Conservation (phyloP, 129 eudicot species). For the Gnaphalium uliginosum region DNA sequence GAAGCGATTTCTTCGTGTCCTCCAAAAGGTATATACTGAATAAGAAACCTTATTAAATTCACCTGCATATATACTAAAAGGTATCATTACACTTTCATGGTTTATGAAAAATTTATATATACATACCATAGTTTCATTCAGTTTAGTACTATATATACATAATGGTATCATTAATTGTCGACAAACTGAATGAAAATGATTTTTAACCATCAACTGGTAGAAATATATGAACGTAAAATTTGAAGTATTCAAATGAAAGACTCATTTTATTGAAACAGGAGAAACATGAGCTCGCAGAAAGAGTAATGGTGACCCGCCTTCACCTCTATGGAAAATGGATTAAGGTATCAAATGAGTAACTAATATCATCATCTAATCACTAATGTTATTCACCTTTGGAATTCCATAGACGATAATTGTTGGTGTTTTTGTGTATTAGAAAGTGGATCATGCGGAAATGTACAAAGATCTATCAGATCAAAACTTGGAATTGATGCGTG, state of each 20-base stretch:
- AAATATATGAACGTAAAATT: too few species aligned
- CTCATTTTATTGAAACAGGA: slow-evolving; percentile 45
- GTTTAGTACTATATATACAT: background rate
- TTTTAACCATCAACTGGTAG: too few species aligned
- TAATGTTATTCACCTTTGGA: background rate
- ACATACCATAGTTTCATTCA: background rate
- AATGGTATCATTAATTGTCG: too few species aligned
- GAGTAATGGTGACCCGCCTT: slow-evolving; percentile 95
- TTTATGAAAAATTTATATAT: background rate
- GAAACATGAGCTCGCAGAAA: slow-evolving; percentile 86
- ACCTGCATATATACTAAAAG: background rate
- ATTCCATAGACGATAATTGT: background rate
- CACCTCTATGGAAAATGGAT: slow-evolving; percentile 91
- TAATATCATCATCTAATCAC: background rate
- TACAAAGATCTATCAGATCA: slow-evolving; percentile 78
- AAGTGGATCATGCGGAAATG: slow-evolving; percentile 82
- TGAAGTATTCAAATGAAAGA: too few species aligned
- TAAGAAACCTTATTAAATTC: background rate
- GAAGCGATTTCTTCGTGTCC: slow-evolving; percentile 70
- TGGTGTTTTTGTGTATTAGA: slow-evolving; percentile 41
- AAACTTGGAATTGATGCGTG: slow-evolving; percentile 96
- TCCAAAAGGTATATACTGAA: slow-evolving; percentile 61
- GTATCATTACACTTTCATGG: background rate
- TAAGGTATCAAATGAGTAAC: slow-evolving; percentile 48
- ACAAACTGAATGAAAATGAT: too few species aligned